A percentile compares a stretch with the other conserved stretches of the same genome.
Conservation (phyloP, 495 filamentous ascomycete species). For the Daldinia caldariorum region DNA sequence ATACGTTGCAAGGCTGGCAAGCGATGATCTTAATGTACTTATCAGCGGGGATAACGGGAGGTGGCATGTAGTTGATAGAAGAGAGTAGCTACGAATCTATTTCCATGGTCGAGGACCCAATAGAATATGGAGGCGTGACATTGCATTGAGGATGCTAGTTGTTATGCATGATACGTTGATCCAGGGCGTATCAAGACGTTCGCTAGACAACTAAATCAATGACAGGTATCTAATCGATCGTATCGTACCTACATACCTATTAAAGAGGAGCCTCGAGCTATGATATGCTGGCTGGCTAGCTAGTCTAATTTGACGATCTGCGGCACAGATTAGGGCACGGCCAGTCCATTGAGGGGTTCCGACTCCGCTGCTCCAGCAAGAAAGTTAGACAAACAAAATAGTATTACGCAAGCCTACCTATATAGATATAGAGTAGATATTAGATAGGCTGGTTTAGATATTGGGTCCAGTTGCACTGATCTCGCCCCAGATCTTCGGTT, state of each 20-base stretch:
- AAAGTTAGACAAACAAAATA: slow-evolving; percentile 4
- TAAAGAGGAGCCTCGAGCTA: slow-evolving; percentile 10
- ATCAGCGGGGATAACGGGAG: not conserved
- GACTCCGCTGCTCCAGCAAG: no score
- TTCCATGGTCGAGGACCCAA: not conserved
- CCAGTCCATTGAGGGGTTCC: slow-evolving; percentile 10
- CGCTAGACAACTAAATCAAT: not conserved
- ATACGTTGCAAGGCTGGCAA: not conserved
- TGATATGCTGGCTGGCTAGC: not conserved
- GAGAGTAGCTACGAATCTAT: not conserved
- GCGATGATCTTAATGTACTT: not conserved
- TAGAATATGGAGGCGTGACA: not conserved
- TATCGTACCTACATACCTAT: not conserved
- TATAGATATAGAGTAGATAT: not conserved
- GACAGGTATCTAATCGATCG: not conserved
- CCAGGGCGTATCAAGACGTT: not conserved
- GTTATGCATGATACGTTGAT: not conserved
- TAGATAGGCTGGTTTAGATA: slow-evolving; percentile 8
- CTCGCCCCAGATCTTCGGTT: slow-evolving; percentile 41
- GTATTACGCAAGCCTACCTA: slow-evolving; percentile 20
- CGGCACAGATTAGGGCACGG: slow-evolving; percentile 9
- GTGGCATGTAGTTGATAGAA: not conserved
- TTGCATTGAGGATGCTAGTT: not conserved
- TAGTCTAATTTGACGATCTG: slow-evolving; percentile 14
- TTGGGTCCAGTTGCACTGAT: slow-evolving; percentile 20